Evolutionary conservation across 345 rosid genomes (phyloP), one percentile per base, ranked within the genome.

Genomic region (Ceriops tagal): DNA sequence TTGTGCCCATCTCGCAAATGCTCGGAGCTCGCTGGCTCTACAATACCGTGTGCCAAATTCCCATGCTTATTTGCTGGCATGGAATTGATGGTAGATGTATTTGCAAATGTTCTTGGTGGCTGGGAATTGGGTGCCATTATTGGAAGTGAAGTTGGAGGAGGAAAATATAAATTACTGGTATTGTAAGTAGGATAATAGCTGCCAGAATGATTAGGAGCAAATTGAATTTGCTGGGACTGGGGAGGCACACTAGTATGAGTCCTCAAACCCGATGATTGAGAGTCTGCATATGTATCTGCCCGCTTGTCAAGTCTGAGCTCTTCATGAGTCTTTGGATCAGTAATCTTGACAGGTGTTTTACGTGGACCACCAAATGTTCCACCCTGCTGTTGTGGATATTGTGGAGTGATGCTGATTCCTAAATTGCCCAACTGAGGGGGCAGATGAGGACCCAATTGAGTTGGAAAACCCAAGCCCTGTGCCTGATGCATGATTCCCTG

Each of bases 251-350:
- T 85, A 58, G 87, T 73, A 78, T 86, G 93, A 30, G 87, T 73
- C 75, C 93, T 89, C 34, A 84, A 67, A 61, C 79, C 83, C 6
- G 87, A 75, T 66, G 84, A 71, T 31, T 84, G 87, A 66, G 81
- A 83, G 73, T 87, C 98, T 24, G 81, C 70, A 84, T 72, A 77
- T 6, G 77, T 58, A 75, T 90, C 96, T 53, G 88, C 76, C 34
- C 89, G 86, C 67, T 86, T 84, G 77, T 84, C 92, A 69, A 92
- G 96, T 83, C 90, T 88, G 79, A 90, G 84, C 86, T 96, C 98
- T 79, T 90, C 96, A 75, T 84, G 97, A 10, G 99, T 96, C 43
- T 86, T 92, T 5, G 99, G 98, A 79, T 95, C 90, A 73, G 97
- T 92, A 61, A 95, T 92, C 80, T 90, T 95, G 51, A 95, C 93